Evolutionary conservation across 2,329 filamentous ascomycete genomes (phyloP), one percentile per base, ranked within the genome.

Genomic region (Cadophora sp.): DNA sequence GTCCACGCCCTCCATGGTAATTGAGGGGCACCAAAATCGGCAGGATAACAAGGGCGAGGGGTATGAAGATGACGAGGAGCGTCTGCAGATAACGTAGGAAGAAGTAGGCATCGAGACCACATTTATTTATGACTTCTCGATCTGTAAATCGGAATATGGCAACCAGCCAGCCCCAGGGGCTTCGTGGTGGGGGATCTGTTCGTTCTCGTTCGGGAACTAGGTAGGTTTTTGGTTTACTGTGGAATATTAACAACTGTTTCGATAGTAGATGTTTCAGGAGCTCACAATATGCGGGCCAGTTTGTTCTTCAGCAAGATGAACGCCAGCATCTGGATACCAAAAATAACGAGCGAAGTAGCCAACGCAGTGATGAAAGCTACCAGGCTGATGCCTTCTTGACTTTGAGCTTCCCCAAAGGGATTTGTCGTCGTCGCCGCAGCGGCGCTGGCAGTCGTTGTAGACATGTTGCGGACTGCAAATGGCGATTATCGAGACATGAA

Each of bases 51-150:
- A 88, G 73, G 14, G 92, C 89, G 66, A 97, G 89, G 1, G 96
- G 94, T 48, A 97, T 82, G 78, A 99, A 98, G 70, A 99, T 97
- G 77, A 97, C 90, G 53, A 98, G 86, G 5, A 98, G 87, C 76
- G 92, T 91, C 69, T 91, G 89, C 29, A 94, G 86, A 76, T 97
- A 99, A 70, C 97, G 92, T 0, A 99, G 85, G 79, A 99, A 99
- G 83, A 98, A 97, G 81, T 97, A 99, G 76, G 95, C 94, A 78
- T 99, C 96, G 11, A 99, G 87, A 22, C 96, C 96, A 74, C 95
- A 97, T 80, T 97, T 97, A 64, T 95, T 91, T 75, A 99, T 97
- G 73, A 99, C 89, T 74, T 97, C 93, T 14, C 92, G 85, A 70
- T 92, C 86, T 83, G 88, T 79, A 81, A 92, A 81, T 82, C 89